Evolutionary conservation across 1,284 basidiomycete genomes (phyloP).

Genomic region (Papiliotrema fonsecae): DNA sequence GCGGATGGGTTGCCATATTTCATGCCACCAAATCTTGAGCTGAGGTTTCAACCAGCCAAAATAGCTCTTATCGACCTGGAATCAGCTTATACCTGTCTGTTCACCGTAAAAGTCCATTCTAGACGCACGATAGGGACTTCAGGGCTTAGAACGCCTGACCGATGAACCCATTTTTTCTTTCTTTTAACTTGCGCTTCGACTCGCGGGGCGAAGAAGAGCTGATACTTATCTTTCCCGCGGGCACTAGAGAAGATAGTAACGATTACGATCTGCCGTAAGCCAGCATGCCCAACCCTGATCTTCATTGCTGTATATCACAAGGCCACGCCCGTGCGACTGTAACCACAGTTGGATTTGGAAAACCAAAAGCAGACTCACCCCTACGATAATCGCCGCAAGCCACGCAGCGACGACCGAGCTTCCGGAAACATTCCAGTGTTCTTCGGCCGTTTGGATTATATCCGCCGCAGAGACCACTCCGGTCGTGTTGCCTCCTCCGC

Average conservation of each 20-base stretch:
- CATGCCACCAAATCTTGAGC: conserved; percentile 10
- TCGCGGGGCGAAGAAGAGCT: conserved; percentile 3
- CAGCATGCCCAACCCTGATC: too few relatives aligned
- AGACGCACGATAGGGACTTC: neutral
- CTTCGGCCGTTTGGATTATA: conserved; percentile 18
- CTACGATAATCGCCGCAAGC: conserved; percentile 11
- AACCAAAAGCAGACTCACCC: too few relatives aligned
- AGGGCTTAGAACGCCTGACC: neutral
- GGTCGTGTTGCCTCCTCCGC: too few relatives aligned
- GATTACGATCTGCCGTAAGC: conserved; percentile 12
- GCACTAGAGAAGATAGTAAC: conserved; percentile 12
- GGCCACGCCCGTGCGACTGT: too few relatives aligned
- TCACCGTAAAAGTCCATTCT: neutral
- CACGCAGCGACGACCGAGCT: conserved; percentile 23
- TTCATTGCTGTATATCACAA: too few relatives aligned
- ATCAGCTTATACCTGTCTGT: neutral
- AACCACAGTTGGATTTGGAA: too few relatives aligned
- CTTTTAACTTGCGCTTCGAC: neutral
- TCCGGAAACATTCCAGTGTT: conserved; percentile 28
- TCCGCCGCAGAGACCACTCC: conserved; percentile 16
- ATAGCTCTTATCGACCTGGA: conserved; percentile 3
- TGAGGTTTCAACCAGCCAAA: conserved; percentile 14
- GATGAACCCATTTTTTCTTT: neutral
- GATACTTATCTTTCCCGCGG: neutral
- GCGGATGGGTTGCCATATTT: conserved; percentile 8